Base-by-base conservation (phyloP, 106 monocot species). In the Allium fistulosum region DNA sequence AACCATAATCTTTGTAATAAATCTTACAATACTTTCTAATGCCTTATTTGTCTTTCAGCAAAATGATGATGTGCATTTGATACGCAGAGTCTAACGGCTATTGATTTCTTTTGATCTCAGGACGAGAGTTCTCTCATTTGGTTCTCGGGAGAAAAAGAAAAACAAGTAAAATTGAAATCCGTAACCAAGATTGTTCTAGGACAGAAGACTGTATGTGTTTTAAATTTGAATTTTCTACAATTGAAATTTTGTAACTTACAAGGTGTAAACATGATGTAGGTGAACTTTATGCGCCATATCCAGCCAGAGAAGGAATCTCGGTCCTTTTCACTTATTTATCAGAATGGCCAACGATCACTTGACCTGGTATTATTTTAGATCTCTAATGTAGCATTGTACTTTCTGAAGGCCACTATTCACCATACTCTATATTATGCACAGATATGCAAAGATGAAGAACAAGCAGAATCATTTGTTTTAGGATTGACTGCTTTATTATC, bases 391-490 rank as follows among this genome's bases (percentile, higher is more conserved):
- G 37, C 37, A 5, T 37, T 37, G 37, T 37, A 37, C 37, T 37
- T 37, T 37, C 37, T 4, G 5, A 37, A 37, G 37, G 37, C 37
- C 37, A 37, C 37, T 1, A 6, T 49, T 60, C 15, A 8, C 14
- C 15, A 16, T 71, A 7, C n/a, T 18, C 10, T 46, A 4, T 59
- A 9, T 49, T 59, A 46, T 12, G 11, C 7, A 66, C 82, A 94
- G 90, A 90, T 94, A 77, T 94, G 90, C 77, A 94, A 87, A 73
- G 86, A 90, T 58, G 84, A 77, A 74, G 84, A 85, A 60, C 89
- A 93, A 65, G 89, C 89, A 61, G 82, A 87, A 58, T 79, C 74
- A 46, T 94, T 87, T 90, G 69, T 78, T 67, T 58, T 90, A 65
- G 90, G 82, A 26, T 77, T 87, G 70, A 82, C 70, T n/a, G 73